These are phyloP conservation scores for Rhodosporidiobolus sp. DNA, from an alignment of 768 basidiomycete species.

Conservation along the genomic window DNA sequence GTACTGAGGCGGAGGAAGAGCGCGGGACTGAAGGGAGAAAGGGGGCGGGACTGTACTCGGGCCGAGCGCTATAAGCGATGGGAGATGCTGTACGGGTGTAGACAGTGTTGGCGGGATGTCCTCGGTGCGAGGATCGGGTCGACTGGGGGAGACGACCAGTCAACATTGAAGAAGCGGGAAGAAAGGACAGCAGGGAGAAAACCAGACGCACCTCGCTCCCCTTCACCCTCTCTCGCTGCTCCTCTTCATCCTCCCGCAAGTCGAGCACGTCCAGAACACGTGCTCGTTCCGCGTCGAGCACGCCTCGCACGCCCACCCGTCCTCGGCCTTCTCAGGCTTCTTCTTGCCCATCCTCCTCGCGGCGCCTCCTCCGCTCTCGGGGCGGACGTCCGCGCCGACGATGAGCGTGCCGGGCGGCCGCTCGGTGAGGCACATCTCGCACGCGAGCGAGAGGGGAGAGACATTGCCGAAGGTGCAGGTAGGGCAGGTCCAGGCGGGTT, in stretches of 20 bases:
- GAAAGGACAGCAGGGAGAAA: no score
- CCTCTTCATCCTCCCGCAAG: slow-evolving; percentile 35
- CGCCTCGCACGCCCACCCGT: slow-evolving; percentile 32
- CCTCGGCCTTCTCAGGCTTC: background rate
- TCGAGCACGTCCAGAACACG: slow-evolving; percentile 27
- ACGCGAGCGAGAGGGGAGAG: slow-evolving; percentile 24
- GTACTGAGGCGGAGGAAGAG: no score
- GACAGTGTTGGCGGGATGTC: no score
- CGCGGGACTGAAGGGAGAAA: no score
- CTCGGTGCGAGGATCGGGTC: no score
- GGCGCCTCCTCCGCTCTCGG: background rate
- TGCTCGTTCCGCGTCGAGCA: slow-evolving; percentile 24
- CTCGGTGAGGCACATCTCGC: slow-evolving; percentile 36
- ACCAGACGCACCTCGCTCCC: background rate
- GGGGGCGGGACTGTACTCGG: no score
- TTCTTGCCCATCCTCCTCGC: background rate
- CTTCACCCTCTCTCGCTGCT: slow-evolving; percentile 17
- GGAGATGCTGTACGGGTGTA: no score
- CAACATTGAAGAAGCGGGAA: no score
- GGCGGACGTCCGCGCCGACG: background rate
- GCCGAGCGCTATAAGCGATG: no score
- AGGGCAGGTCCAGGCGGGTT: slow-evolving; percentile 35
- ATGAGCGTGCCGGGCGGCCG: background rate
- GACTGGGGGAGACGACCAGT: no score
- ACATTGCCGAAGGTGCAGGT: slow-evolving; percentile 40